Conservation (phyloP, 352 stramenopile species). For the Globisporangium alternatum region DNA sequence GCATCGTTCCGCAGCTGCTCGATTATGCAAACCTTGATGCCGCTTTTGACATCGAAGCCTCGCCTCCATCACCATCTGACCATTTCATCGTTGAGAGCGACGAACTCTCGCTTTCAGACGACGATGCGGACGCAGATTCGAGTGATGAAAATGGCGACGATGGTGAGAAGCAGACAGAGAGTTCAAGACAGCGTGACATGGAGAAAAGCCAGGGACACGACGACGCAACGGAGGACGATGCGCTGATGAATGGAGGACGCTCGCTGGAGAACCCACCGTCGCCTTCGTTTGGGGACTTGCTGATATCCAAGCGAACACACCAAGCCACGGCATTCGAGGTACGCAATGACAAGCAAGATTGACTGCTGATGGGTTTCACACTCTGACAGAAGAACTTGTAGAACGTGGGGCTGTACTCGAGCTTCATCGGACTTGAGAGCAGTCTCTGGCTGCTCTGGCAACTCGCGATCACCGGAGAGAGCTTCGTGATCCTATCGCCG, state of each 20-base stretch:
- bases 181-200: conserved; percentile 22
- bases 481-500: conserved; percentile 73
- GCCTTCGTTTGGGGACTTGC: conserved; percentile 67
- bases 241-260: not conserved
- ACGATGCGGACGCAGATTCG: conserved; percentile 22
- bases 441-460: conserved; percentile 85
- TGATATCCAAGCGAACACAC: conserved; percentile 51
- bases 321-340: conserved; percentile 65
- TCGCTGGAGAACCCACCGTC: conserved; percentile 30
- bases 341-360: not conserved
- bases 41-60: conserved; percentile 25
- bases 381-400: conserved; percentile 13
- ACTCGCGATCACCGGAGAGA: conserved; percentile 80
- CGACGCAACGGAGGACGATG: not conserved
- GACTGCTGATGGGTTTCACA: not conserved
- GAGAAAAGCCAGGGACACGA: conserved; percentile 11
- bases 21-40: conserved; percentile 46
- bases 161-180: conserved; percentile 4
- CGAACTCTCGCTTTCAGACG: conserved; percentile 25
- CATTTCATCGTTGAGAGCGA: conserved; percentile 41
- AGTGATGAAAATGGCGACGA: conserved; percentile 32
- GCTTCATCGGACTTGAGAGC: conserved; percentile 70
- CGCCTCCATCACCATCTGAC: conserved; percentile 35
- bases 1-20: conserved; percentile 67
- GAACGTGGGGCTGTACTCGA: conserved; percentile 83